Evolutionary conservation across 2,329 filamentous ascomycete species (phyloP).

Genomic region (Apiospora arundinis): DNA sequence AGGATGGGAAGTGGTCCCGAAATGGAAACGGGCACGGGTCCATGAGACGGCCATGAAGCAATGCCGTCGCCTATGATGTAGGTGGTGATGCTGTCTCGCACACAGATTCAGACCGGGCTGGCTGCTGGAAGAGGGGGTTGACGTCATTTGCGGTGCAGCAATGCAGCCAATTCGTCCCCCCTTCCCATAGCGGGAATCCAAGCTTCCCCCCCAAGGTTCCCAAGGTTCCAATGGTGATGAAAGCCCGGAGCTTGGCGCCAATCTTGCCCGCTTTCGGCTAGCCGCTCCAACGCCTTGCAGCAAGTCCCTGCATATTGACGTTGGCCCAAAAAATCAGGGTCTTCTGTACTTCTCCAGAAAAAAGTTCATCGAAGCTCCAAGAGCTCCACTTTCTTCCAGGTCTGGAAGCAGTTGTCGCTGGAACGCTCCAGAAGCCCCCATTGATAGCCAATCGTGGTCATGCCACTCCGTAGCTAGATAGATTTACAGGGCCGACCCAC

Average conservation of each 20-base stretch:
- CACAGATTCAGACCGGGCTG: no score
- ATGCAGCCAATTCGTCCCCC: not conserved
- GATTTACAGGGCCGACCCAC: slow-evolving; percentile 8
- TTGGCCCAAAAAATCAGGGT: slow-evolving; percentile 25
- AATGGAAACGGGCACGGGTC: slow-evolving; percentile 9
- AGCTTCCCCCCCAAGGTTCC: slow-evolving; percentile 12
- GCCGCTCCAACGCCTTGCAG: slow-evolving; percentile 15
- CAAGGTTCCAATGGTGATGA: slow-evolving; percentile 16
- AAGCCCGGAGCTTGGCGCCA: not conserved
- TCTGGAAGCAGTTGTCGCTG: not conserved
- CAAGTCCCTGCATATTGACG: slow-evolving; percentile 29
- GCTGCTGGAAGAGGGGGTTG: no score
- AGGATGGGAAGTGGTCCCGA: slow-evolving; percentile 6
- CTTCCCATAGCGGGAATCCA: slow-evolving; percentile 19
- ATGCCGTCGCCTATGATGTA: slow-evolving; percentile 33
- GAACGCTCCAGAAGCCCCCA: not conserved
- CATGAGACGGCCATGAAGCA: slow-evolving; percentile 16
- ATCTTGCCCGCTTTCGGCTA: slow-evolving; percentile 7
- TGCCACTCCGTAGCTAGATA: not conserved
- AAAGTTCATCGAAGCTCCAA: not conserved
- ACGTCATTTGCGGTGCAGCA: slow-evolving; percentile 29
- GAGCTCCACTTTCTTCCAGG: not conserved
- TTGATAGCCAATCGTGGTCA: not conserved
- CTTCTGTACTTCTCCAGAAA: slow-evolving; percentile 19
- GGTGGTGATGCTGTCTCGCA: slow-evolving; percentile 34